Evolutionary conservation across 352 stramenopile genomes (phyloP).

Genomic region (Phytophthora hibernalis): DNA sequence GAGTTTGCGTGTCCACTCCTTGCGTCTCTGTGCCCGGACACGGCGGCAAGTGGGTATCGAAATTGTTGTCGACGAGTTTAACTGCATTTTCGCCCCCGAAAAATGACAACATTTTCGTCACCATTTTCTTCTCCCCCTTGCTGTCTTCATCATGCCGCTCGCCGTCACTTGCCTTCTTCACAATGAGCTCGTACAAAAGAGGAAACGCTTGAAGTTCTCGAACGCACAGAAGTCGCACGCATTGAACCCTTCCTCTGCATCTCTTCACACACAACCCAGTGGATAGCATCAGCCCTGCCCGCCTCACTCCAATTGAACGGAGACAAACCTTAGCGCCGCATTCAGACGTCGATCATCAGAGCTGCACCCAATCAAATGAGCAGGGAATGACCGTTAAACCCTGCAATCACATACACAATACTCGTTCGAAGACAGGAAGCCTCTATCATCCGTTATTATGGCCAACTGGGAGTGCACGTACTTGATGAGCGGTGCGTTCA

Average conservation of each 20-base stretch:
- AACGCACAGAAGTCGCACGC: slow-evolving; percentile 41
- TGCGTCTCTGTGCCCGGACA: slow-evolving; percentile 26
- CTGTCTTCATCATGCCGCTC: background rate
- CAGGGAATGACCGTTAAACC: slow-evolving; percentile 6
- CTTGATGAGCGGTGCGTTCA: slow-evolving; percentile 32
- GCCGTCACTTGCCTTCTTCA: slow-evolving; percentile 1
- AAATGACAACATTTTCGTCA: slow-evolving; percentile 4
- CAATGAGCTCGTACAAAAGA: slow-evolving; percentile 34
- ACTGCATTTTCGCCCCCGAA: slow-evolving; percentile 1
- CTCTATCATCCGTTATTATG: background rate
- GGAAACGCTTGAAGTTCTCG: slow-evolving; percentile 50
- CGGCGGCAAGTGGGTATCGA: slow-evolving; percentile 1
- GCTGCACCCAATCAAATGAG: slow-evolving; percentile 7
- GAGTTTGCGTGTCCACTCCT: slow-evolving; percentile 40
- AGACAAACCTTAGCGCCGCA: slow-evolving; percentile 35
- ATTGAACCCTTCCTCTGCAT: slow-evolving; percentile 41
- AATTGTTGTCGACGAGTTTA: background rate
- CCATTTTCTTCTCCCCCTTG: background rate
- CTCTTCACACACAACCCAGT: slow-evolving; percentile 13
- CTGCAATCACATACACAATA: background rate
- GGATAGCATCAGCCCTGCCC: background rate
- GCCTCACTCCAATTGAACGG: background rate
- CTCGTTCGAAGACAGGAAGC: background rate
- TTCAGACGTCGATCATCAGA: slow-evolving; percentile 31
- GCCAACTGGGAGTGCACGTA: slow-evolving; percentile 1